A percentile compares a stretch with the other conserved stretches of the same genome.
These are phyloP conservation scores for Ottelia alismoides DNA, from an alignment of 106 monocot species.

Conservation along the genomic window DNA sequence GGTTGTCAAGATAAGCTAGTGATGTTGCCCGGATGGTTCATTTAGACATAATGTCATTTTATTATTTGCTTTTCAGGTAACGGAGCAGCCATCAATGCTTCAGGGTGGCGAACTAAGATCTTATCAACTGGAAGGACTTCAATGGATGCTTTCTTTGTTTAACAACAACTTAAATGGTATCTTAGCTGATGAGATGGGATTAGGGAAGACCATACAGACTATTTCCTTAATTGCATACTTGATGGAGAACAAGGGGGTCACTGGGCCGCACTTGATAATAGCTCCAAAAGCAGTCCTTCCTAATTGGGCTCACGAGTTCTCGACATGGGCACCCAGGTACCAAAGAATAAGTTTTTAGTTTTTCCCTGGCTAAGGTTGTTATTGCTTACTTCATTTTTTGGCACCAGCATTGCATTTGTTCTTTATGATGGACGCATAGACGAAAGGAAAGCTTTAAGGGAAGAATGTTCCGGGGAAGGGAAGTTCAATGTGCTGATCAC, in stretches of 20 bases:
- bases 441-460: constrained; percentile 86
- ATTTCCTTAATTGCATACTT: constrained; percentile 84
- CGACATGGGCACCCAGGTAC: constrained; percentile 96
- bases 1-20: too few relatives aligned
- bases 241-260: constrained; percentile 77
- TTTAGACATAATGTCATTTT: too few relatives aligned
- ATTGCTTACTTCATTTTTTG: neutral
- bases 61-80: too few relatives aligned
- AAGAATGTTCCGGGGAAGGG: constrained; percentile 58
- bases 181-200: constrained; percentile 98
- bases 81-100: constrained; percentile 84
- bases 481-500: constrained; percentile 93
- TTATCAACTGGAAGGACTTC: constrained; percentile 96
- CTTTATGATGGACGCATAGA: constrained; percentile 93
- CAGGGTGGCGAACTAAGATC: constrained; percentile 85
- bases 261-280: constrained; percentile 86
- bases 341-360: too few relatives aligned
- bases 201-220: constrained; percentile 98
- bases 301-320: constrained; percentile 85
- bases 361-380: neutral
- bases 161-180: constrained; percentile 99
- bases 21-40: too few relatives aligned
- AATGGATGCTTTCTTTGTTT: constrained; percentile 99
- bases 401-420: constrained; percentile 48
- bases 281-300: constrained; percentile 98